phyloP scores from a whole-genome alignment of 139 green algal genomes.

The Chlamydomonas sp. region DNA sequence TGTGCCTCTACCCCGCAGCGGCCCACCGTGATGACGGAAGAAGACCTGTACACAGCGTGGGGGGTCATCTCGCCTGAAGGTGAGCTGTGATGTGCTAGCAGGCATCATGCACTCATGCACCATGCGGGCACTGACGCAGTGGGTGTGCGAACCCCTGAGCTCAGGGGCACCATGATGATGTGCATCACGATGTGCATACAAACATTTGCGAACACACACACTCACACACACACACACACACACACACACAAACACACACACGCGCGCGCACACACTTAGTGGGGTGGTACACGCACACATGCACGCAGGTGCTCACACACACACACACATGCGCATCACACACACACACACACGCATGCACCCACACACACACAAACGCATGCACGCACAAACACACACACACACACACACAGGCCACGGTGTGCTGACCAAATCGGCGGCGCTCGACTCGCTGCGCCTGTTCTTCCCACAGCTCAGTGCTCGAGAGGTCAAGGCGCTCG shows the following conservation, averaged over 20 bases:
- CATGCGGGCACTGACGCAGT: too few species aligned
- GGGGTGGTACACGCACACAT: neutral
- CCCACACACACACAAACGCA: neutral
- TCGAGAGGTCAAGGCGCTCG: slow-evolving; percentile 15
- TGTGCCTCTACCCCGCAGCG: neutral
- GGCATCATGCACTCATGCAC: neutral
- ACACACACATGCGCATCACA: neutral
- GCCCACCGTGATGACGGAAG: slow-evolving; percentile 9
- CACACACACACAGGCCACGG: slow-evolving; percentile 1
- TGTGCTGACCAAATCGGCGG: slow-evolving; percentile 19
- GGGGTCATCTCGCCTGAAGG: slow-evolving; percentile 7
- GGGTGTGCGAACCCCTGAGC: too few species aligned
- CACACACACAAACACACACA: neutral
- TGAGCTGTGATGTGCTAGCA: slow-evolving; percentile 1
- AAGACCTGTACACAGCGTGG: slow-evolving; percentile 18
- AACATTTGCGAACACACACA: neutral
- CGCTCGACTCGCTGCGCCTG: slow-evolving; percentile 12
- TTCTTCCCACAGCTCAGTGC: slow-evolving; percentile 20
- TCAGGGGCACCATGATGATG: too few species aligned
- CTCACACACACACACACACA: neutral
- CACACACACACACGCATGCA: neutral
- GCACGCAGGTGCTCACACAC: neutral
- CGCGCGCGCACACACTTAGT: neutral
- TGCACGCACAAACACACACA: neutral
- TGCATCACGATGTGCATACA: neutral